Evolutionary conservation across 441 rosid genomes (phyloP).

Genomic region (Corymbia citriodora): DNA sequence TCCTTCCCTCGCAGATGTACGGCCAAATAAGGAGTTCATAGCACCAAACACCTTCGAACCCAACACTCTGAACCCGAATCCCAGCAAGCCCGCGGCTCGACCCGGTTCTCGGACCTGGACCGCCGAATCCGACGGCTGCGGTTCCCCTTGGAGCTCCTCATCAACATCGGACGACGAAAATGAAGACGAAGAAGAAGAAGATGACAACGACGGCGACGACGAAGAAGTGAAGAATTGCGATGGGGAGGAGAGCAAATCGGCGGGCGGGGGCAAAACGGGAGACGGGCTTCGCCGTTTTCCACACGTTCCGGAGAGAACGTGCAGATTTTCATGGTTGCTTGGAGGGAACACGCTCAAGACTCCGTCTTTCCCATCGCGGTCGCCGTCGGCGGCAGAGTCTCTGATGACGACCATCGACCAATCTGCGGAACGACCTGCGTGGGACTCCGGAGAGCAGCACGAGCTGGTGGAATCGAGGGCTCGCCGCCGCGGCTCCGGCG

Average conservation of each 20-base stretch:
- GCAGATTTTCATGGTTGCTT: constrained; percentile 70
- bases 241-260: background rate
- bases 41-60: constrained; percentile 31
- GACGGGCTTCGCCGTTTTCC: constrained; percentile 5
- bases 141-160: background rate
- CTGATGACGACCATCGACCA: constrained; percentile 41
- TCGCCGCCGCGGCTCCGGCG: background rate
- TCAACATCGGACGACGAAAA: constrained; percentile 8
- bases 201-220: background rate
- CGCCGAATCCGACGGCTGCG: background rate
- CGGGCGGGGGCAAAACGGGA: background rate
- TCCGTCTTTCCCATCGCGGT: constrained; percentile 1
- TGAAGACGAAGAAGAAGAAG: background rate
- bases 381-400: constrained; percentile 16
- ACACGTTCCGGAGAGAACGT: constrained; percentile 8
- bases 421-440: background rate
- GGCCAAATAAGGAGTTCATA: constrained; percentile 13
- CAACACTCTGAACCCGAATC: constrained; percentile 25
- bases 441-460: background rate
- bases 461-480: background rate
- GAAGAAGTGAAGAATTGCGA: constrained; percentile 3
- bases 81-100: constrained; percentile 24
- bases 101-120: background rate
- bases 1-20: background rate
- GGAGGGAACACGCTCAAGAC: constrained; percentile 54